A percentile compares a stretch with the other conserved stretches of the same genome.
phyloP scores from a whole-genome alignment of 169 alveolate genomes.

The Blepharisma undulans region DNA sequence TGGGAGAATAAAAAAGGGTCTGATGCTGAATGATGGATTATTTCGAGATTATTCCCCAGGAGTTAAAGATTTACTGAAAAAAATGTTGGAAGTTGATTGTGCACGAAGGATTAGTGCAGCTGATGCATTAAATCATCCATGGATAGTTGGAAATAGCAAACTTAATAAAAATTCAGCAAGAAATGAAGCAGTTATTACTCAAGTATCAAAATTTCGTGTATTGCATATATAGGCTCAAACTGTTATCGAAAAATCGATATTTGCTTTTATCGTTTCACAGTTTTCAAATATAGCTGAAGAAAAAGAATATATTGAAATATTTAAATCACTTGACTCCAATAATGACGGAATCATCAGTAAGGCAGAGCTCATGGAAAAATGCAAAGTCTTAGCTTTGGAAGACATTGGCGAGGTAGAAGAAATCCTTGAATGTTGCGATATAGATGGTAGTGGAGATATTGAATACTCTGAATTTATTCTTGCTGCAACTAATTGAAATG shows the following conservation, averaged over 20 bases:
- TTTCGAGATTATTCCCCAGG: conserved; percentile 79
- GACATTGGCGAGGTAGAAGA: conserved; percentile 42
- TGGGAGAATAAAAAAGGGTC: conserved; percentile 21
- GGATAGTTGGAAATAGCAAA: not conserved
- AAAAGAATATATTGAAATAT: conserved; percentile 51
- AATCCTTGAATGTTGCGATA: conserved; percentile 12
- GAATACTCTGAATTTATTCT: conserved; percentile 42
- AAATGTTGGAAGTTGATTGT: conserved; percentile 39
- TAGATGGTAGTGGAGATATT: conserved; percentile 29
- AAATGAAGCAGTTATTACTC: not conserved
- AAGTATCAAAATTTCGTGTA: not conserved
- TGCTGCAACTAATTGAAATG: conserved; percentile 18
- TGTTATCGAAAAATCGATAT: conserved; percentile 56
- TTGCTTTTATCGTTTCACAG: conserved; percentile 61
- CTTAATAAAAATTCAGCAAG: not conserved
- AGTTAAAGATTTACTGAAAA: conserved; percentile 62
- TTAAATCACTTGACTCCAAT: conserved; percentile 61
- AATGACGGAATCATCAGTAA: conserved; percentile 62
- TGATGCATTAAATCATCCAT: conserved; percentile 11
- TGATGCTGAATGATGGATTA: conserved; percentile 73
- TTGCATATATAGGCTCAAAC: not conserved
- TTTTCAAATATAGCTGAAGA: conserved; percentile 55
- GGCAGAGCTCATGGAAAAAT: conserved; percentile 59
- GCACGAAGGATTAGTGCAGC: not conserved
- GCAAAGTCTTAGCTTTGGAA: not conserved